Base-by-base conservation (phyloP, 1,284 basidiomycete genomes). In the Fomes fomentarius region DNA sequence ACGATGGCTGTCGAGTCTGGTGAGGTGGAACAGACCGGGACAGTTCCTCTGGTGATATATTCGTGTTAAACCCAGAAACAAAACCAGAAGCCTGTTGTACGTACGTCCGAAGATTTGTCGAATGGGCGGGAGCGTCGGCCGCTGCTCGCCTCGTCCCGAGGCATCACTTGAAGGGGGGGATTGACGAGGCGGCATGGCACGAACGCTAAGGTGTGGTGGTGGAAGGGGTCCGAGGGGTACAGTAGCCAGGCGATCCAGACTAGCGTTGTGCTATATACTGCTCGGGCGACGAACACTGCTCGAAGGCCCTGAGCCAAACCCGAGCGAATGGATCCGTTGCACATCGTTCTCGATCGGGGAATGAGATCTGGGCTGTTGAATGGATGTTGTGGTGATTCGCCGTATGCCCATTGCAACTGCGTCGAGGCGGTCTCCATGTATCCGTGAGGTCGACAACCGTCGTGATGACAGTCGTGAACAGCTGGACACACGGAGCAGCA, bases 121-220 rank as follows among this genome's bases (percentile, higher is more conserved):
- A 54, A 91, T 90, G 42, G 87, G 80, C 39, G 89, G 89, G 48
- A 91, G 82, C n/a, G 82, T 87, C 50, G 86, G 85, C 45, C 85
- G 79, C 55, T 73, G 66, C 49, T 73, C 70, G 49, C 72, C 72
- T 63, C 73, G 73, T 58, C 71, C 66, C 38, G 66, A 64, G 56
- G 67, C 68, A 54, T 74, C 70, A 44, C 25, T 53, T 44, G 66
- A 61, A 56, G 71, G 66, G 51, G 68, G 69, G n/a, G 34, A 47
- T n/a, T 17, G 64, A 50, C 68, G 71, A 74, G 70, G 65, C 66
- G 76, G 72, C 76, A 81, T 80, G 57, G 53, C 52, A 53, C 50
- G 47, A 52, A 51, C 55, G 53, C 52, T 39, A 40, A 40, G 52
- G 17, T 47, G 46, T 6, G n/a, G 2, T 8, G 24, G 21, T 40